These are phyloP conservation scores for Mallotus nudiflorus DNA, from an alignment of 345 rosid species.

Conservation along the genomic window DNA sequence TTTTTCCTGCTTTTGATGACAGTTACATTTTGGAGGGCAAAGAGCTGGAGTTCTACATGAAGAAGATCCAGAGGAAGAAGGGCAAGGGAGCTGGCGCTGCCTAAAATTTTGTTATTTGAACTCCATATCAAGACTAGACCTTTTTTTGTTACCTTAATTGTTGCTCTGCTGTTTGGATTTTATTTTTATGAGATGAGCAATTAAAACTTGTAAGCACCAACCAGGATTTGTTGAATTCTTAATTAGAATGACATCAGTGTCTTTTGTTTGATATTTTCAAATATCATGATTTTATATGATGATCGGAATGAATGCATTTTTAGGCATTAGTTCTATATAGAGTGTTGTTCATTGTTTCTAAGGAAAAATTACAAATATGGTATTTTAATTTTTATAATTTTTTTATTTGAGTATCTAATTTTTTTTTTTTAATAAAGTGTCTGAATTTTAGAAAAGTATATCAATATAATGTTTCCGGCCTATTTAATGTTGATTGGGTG, in stretches of 20 bases:
- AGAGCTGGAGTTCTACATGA: conserved; percentile 77
- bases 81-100: conserved; percentile 77
- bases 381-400: no score
- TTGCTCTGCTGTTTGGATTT: not conserved
- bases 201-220: not conserved
- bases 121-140: not conserved
- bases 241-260: not conserved
- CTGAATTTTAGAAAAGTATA: no score
- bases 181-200: not conserved
- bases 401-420: no score
- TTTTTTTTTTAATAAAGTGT: no score
- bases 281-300: not conserved
- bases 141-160: not conserved
- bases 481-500: no score
- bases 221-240: not conserved
- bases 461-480: no score
- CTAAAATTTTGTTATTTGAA: conserved; percentile 27
- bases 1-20: conserved; percentile 3
- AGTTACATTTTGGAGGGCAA: conserved; percentile 71
- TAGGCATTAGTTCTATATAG: no score
- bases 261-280: not conserved
- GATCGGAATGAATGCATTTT: no score
- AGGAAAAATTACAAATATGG: no score
- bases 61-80: conserved; percentile 85
- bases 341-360: no score